Evolutionary conservation across 2,329 filamentous ascomycete genomes (phyloP).

Genomic region (Lasiodiplodia hormozganensis): DNA sequence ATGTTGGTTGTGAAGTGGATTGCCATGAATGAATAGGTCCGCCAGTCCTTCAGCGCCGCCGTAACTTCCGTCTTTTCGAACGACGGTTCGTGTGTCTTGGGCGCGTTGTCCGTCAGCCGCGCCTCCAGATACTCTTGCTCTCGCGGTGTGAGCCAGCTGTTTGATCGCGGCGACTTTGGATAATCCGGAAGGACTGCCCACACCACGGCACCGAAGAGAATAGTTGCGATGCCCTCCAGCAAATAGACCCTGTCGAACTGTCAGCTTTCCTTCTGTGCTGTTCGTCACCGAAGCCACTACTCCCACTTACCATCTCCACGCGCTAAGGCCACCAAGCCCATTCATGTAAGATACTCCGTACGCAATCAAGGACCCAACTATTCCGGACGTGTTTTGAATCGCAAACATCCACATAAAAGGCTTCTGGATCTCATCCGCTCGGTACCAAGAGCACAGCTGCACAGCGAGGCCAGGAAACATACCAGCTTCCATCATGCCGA

Average conservation of each 20-base stretch:
- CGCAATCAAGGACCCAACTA: constrained; percentile 41
- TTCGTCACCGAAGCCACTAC: not conserved
- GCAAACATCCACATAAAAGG: constrained; percentile 46
- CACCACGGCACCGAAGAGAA: constrained; percentile 50
- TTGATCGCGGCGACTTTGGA: constrained; percentile 49
- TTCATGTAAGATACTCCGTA: constrained; percentile 37
- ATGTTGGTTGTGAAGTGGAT: constrained; percentile 50
- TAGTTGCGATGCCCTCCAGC: constrained; percentile 52
- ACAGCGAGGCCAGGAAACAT: constrained; percentile 42
- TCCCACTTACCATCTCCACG: constrained; percentile 34
- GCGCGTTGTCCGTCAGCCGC: constrained; percentile 49
- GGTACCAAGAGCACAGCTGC: constrained; percentile 47
- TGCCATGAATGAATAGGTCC: constrained; percentile 48
- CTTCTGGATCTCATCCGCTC: constrained; percentile 47
- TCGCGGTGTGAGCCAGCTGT: constrained; percentile 46
- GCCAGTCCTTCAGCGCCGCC: constrained; percentile 43
- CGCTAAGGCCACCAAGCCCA: constrained; percentile 33
- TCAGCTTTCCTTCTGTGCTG: not conserved
- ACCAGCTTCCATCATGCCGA: constrained; percentile 38
- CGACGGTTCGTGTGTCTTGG: constrained; percentile 46
- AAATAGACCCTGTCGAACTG: constrained; percentile 48
- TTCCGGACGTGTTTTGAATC: constrained; percentile 42
- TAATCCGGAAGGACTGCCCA: constrained; percentile 54
- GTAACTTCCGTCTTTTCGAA: constrained; percentile 48
- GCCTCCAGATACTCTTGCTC: constrained; percentile 53